These are phyloP conservation scores for Fusarium tanahbumbuense DNA, from an alignment of 2,329 filamentous ascomycete species.

Conservation along the genomic window DNA sequence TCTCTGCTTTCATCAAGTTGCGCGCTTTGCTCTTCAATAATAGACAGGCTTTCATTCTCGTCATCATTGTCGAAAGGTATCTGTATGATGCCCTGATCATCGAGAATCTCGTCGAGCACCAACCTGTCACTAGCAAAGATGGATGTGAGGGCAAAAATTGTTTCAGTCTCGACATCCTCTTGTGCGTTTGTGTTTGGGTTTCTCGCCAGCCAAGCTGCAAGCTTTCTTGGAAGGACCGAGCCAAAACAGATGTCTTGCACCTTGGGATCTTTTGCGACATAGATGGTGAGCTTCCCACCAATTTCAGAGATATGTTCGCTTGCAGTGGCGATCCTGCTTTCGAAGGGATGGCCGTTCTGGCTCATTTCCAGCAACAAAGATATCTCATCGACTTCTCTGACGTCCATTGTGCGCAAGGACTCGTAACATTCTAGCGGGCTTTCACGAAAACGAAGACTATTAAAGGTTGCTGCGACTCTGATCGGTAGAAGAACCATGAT, in stretches of 20 bases:
- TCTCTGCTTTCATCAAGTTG: no score
- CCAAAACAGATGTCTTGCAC: slow-evolving; percentile 28
- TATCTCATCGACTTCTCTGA: slow-evolving; percentile 26
- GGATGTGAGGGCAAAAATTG: slow-evolving; percentile 21
- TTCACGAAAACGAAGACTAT: slow-evolving; percentile 17
- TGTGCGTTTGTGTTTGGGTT: no score
- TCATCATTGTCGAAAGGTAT: slow-evolving; percentile 20
- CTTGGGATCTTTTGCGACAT: slow-evolving; percentile 16
- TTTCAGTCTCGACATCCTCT: slow-evolving; percentile 4
- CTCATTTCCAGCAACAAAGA: slow-evolving; percentile 6
- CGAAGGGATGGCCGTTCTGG: not conserved
- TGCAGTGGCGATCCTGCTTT: not conserved
- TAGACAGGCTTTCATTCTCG: not conserved
- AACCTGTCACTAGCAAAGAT: slow-evolving; percentile 23
- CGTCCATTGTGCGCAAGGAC: slow-evolving; percentile 13
- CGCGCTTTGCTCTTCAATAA: no score
- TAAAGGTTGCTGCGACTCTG: slow-evolving; percentile 30
- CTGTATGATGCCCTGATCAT: slow-evolving; percentile 32
- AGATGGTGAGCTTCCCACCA: slow-evolving; percentile 10
- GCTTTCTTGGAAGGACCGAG: slow-evolving; percentile 27
- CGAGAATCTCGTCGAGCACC: slow-evolving; percentile 20
- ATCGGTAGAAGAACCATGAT: slow-evolving; percentile 9
- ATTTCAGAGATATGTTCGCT: slow-evolving; percentile 29
- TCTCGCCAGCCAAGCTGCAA: not conserved
- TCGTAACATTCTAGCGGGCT: not conserved